phyloP scores from a whole-genome alignment of 441 rosid genomes.

The Geranium incanum region DNA sequence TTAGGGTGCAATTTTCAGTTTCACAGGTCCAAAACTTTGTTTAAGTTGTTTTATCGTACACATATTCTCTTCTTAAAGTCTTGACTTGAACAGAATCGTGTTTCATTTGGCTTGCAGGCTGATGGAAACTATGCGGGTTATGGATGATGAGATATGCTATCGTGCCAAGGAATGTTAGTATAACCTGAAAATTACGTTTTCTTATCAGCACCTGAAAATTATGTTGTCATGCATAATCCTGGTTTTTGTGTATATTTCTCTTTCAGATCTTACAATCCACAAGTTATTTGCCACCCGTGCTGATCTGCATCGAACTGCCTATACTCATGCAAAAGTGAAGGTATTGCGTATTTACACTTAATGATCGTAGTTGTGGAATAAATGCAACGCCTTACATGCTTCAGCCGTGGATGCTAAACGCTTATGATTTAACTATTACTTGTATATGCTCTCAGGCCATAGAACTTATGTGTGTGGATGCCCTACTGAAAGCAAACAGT shows the following conservation, averaged over 20 bases:
- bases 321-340: constrained; percentile 91
- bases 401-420: background rate
- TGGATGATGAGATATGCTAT: constrained; percentile 84
- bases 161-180: constrained; percentile 88
- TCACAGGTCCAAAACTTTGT: constrained; percentile 42
- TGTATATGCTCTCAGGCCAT: constrained; percentile 53
- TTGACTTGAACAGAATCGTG: background rate
- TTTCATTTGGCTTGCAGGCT: constrained; percentile 44
- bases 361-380: background rate
- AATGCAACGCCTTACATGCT: background rate
- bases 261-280: constrained; percentile 66
- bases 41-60: background rate
- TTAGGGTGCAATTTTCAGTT: constrained; percentile 79
- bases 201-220: constrained; percentile 1
- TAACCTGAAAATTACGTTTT: constrained; percentile 11
- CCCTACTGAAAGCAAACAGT: constrained; percentile 64
- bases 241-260: constrained; percentile 14
- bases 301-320: constrained; percentile 84
- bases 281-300: constrained; percentile 85
- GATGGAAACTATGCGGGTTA: constrained; percentile 79
- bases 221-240: constrained; percentile 1
- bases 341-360: constrained; percentile 29
- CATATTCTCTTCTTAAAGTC: constrained; percentile 1
- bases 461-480: constrained; percentile 89
- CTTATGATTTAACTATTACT: constrained; percentile 12